Conservation (phyloP, 345 rosid genomes). For the Syzygium aromaticum region DNA sequence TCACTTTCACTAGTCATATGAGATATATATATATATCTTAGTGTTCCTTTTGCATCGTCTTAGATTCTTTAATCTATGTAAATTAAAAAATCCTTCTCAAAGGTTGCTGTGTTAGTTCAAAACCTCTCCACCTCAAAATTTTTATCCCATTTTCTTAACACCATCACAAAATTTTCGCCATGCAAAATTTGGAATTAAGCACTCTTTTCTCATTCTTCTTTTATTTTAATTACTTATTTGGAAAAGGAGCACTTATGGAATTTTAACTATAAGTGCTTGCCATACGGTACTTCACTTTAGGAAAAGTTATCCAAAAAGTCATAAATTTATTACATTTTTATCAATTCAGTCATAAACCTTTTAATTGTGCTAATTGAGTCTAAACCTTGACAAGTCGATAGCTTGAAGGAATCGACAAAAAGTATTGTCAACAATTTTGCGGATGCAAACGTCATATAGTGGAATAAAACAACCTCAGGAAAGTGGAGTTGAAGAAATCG, state of each 20-base stretch:
- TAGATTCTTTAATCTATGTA: not conserved
- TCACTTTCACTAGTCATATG: not conserved
- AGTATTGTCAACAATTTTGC: too few relatives aligned
- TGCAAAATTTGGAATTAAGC: not conserved
- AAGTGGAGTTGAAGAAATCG: too few relatives aligned
- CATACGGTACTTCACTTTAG: too few relatives aligned
- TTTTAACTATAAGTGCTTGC: not conserved
- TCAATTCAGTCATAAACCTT: too few relatives aligned
- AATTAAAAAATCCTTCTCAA: not conserved
- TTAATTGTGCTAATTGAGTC: too few relatives aligned
- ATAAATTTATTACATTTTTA: fast-evolving
- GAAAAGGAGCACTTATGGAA: not conserved
- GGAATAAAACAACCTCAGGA: too few relatives aligned
- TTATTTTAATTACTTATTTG: not conserved
- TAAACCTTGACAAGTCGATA: too few relatives aligned
- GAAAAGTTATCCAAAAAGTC: too few relatives aligned
- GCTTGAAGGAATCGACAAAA: too few relatives aligned
- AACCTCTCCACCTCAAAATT: not conserved
- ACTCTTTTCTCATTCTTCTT: not conserved
- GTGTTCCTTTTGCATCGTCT: not conserved
- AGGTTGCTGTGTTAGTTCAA: not conserved
- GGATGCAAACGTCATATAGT: too few relatives aligned
- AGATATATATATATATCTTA: not conserved
- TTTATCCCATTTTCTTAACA: not conserved
- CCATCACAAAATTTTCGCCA: not conserved